These are phyloP conservation scores for Neonectria sp. DNA, from an alignment of 2,329 filamentous ascomycete genomes.

Conservation along the genomic window DNA sequence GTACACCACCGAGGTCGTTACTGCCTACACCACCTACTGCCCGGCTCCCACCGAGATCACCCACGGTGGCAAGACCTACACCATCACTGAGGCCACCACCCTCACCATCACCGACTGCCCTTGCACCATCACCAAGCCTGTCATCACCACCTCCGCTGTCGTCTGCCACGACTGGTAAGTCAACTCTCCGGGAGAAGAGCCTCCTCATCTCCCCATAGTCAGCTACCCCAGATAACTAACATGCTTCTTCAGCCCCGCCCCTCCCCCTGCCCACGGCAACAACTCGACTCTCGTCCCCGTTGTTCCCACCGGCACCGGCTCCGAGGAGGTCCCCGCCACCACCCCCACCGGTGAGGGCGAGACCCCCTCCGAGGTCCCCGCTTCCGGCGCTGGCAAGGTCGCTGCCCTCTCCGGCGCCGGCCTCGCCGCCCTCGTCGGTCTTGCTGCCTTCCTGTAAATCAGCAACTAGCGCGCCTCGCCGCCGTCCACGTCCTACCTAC, in stretches of 20 bases:
- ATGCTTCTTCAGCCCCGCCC: slow-evolving; percentile 36
- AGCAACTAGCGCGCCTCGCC: slow-evolving; percentile 53
- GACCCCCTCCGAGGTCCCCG: slow-evolving; percentile 58
- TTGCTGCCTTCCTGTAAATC: slow-evolving; percentile 74
- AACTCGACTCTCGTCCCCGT: slow-evolving; percentile 51
- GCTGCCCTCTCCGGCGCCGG: slow-evolving; percentile 71
- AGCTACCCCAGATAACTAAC: slow-evolving; percentile 38
- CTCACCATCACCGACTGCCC: slow-evolving; percentile 81
- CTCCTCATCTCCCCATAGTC: not conserved
- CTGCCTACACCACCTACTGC: slow-evolving; percentile 80
- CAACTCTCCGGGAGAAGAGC: not conserved
- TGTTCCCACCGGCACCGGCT: slow-evolving; percentile 37
- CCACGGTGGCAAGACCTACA: slow-evolving; percentile 77
- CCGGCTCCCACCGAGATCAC: slow-evolving; percentile 75
- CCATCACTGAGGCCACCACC: slow-evolving; percentile 77
- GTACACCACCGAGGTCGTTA: slow-evolving; percentile 77
- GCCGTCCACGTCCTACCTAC: slow-evolving; percentile 56
- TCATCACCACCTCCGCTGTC: slow-evolving; percentile 67
- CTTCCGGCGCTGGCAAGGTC: slow-evolving; percentile 70
- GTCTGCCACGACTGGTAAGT: slow-evolving; percentile 69
- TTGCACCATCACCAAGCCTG: slow-evolving; percentile 76
- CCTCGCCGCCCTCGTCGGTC: slow-evolving; percentile 72
- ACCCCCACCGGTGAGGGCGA: slow-evolving; percentile 45
- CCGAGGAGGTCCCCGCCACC: slow-evolving; percentile 43
- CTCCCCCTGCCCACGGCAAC: slow-evolving; percentile 51